Conservation (phyloP, 148 eudicot species). For the Spergularia bocconei region DNA sequence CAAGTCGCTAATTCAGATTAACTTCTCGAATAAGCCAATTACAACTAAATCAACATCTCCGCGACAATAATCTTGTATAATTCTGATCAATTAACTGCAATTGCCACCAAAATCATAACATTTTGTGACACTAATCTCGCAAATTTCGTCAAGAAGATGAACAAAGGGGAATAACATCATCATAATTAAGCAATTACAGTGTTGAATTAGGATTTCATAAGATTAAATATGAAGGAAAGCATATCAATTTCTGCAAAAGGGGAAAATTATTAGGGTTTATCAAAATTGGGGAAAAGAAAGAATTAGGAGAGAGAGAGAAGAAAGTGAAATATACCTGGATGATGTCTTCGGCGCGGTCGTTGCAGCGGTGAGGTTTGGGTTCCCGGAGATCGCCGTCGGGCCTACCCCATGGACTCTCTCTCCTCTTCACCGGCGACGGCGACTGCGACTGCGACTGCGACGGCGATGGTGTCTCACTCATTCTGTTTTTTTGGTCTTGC, state of each 20-base stretch:
- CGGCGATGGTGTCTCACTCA: neutral
- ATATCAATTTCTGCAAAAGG: neutral
- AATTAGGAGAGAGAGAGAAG: neutral
- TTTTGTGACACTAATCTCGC: too few relatives aligned
- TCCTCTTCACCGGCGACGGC: conserved; percentile 51
- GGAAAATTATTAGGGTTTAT: conserved; percentile 12
- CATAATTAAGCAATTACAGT: neutral
- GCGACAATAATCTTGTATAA: too few relatives aligned
- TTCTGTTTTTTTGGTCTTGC: neutral
- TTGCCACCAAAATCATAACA: too few relatives aligned
- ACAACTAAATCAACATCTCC: too few relatives aligned
- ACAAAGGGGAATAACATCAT: too few relatives aligned
- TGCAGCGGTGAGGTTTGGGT: conserved; percentile 85
- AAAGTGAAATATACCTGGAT: conserved; percentile 45
- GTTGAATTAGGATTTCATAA: neutral
- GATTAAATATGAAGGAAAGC: neutral
- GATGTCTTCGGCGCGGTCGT: conserved; percentile 90
- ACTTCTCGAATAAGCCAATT: neutral
- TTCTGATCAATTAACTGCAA: too few relatives aligned
- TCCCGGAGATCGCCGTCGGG: conserved; percentile 50
- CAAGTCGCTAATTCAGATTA: conserved; percentile 5
- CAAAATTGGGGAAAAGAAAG: neutral
- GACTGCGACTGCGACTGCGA: neutral
- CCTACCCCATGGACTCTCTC: conserved; percentile 89
- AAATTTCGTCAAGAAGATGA: too few relatives aligned